These are phyloP conservation scores for Dactylellina haptotyla DNA, from an alignment of 2,329 filamentous ascomycete species.

Conservation along the genomic window DNA sequence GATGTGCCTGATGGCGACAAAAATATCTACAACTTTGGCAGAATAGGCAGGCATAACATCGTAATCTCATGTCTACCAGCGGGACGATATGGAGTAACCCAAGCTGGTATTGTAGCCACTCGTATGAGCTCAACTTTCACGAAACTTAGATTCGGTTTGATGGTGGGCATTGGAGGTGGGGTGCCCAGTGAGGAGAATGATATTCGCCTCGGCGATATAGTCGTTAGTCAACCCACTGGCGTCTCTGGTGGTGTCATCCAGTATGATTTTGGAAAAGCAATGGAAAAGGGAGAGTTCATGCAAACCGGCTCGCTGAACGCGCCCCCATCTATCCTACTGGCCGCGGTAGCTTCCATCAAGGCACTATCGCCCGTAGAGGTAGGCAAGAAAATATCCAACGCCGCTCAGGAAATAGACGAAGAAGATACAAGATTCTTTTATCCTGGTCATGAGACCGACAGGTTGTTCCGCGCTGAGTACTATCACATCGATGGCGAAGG, in stretches of 20 bases:
- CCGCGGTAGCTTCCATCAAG: background rate
- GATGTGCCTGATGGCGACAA: background rate
- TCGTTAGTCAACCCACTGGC: conserved; percentile 12
- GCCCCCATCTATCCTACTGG: conserved; percentile 2
- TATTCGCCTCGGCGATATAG: conserved; percentile 5
- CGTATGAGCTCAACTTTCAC: background rate
- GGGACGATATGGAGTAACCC: background rate
- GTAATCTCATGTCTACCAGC: background rate
- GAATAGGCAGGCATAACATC: conserved; percentile 3
- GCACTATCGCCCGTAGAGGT: no score
- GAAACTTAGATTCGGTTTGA: background rate
- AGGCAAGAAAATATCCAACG: background rate
- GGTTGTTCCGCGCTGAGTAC: no score
- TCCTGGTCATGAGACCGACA: no score
- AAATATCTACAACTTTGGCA: background rate
- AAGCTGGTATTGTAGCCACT: background rate
- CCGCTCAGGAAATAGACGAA: background rate
- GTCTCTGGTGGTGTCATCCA: conserved; percentile 4
- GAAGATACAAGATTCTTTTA: no score
- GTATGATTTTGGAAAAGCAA: background rate
- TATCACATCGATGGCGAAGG: no score
- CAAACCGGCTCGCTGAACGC: conserved; percentile 19
- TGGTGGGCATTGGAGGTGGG: background rate
- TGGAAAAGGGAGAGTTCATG: conserved; percentile 7
- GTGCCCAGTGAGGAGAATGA: background rate